Conservation (phyloP, 2,329 filamentous ascomycete genomes). For the Metarhizium rileyi region DNA sequence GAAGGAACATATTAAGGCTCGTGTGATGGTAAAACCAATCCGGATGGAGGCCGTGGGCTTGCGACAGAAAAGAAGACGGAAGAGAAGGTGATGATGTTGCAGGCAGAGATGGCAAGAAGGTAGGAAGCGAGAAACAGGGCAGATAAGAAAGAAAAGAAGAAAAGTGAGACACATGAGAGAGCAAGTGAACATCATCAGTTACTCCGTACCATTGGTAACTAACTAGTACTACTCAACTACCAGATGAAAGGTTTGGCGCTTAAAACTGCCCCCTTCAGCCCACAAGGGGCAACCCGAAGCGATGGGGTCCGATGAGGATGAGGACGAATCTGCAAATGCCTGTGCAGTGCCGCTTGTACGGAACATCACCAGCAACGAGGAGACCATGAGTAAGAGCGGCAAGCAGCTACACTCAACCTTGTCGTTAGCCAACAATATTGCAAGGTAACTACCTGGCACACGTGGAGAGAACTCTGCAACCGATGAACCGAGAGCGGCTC, state of each 20-base stretch:
- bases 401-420: too few relatives aligned
- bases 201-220: too few relatives aligned
- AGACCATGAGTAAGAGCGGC: too few relatives aligned
- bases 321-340: too few relatives aligned
- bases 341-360: too few relatives aligned
- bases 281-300: not conserved
- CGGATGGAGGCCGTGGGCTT: conserved; percentile 30
- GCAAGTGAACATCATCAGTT: not conserved
- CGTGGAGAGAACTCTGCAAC: too few relatives aligned
- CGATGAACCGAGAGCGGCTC: too few relatives aligned
- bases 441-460: too few relatives aligned
- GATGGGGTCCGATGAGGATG: too few relatives aligned
- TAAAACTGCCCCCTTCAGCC: not conserved
- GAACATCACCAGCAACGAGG: not conserved
- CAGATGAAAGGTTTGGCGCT: not conserved
- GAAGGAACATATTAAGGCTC: conserved; percentile 22
- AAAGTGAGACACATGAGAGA: conserved; percentile 1
- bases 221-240: too few relatives aligned
- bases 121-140: conserved; percentile 17
- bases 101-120: conserved; percentile 21
- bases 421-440: too few relatives aligned
- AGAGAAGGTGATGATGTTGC: conserved; percentile 22
- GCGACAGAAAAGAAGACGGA: conserved; percentile 28
- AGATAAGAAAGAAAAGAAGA: conserved; percentile 14
- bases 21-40: conserved; percentile 29